Percentiles rank a stretch among this genome's conserved stretches.
phyloP scores from a whole-genome alignment of 805 yeast species.

The Saccharomyces paradoxus region DNA sequence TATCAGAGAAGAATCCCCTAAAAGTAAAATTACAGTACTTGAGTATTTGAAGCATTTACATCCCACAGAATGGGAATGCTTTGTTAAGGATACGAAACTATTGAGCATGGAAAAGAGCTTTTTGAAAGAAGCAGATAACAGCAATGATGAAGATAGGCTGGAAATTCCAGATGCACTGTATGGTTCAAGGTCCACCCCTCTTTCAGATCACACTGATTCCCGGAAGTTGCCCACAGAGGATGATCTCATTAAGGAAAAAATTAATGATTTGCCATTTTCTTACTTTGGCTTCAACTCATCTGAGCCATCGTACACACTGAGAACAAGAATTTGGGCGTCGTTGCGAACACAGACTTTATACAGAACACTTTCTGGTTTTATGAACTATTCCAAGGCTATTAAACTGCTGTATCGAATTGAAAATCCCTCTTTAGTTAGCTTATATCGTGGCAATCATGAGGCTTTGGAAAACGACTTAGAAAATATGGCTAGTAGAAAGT shows the following conservation, averaged over 20 bases:
- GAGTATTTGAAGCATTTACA: constrained; percentile 71
- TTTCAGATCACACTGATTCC: neutral
- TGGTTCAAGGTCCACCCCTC: neutral
- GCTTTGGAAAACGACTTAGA: constrained; percentile 58
- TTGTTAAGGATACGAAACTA: constrained; percentile 67
- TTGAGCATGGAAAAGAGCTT: constrained; percentile 41
- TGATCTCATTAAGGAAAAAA: constrained; percentile 33
- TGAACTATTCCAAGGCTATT: constrained; percentile 69
- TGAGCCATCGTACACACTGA: constrained; percentile 49
- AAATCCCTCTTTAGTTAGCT: constrained; percentile 43
- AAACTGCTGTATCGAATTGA: constrained; percentile 62
- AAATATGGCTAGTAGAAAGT: constrained; percentile 70
- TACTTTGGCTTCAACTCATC: constrained; percentile 67
- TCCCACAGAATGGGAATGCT: constrained; percentile 72
- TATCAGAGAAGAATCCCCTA: constrained; percentile 56
- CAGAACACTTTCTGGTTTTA: constrained; percentile 76
- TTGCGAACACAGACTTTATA: constrained; percentile 75
- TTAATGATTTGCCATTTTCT: constrained; percentile 60
- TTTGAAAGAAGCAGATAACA: constrained; percentile 26
- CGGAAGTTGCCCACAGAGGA: constrained; percentile 1
- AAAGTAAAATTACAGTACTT: constrained; percentile 57
- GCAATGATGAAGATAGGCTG: constrained; percentile 6
- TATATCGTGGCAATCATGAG: constrained; percentile 40
- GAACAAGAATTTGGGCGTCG: constrained; percentile 86
- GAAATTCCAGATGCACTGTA: neutral